phyloP scores from a whole-genome alignment of 768 basidiomycete species.

The Suillus spraguei region DNA sequence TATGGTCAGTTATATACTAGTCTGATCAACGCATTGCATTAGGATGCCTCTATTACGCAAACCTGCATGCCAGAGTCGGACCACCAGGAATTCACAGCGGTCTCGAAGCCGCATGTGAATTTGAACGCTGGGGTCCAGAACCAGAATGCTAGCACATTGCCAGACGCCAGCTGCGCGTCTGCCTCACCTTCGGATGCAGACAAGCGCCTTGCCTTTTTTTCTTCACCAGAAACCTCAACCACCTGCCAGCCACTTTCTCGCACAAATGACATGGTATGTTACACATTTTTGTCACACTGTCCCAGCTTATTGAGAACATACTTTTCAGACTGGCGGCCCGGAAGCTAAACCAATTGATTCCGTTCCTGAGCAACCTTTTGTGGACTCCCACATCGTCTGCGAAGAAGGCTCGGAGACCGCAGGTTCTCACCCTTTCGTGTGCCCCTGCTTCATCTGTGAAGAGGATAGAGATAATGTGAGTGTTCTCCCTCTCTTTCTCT shows the following conservation, averaged over 20 bases:
- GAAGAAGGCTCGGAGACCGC: slow-evolving; percentile 11
- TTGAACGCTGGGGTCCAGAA: background rate
- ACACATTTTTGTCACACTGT: background rate
- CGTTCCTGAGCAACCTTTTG: background rate
- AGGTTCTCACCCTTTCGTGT: background rate
- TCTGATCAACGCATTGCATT: background rate
- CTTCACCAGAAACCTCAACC: slow-evolving; percentile 7
- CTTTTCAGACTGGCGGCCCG: background rate
- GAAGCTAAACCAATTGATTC: background rate
- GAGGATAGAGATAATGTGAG: slow-evolving; percentile 13
- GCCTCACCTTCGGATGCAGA: slow-evolving; percentile 7
- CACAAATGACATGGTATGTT: slow-evolving; percentile 15
- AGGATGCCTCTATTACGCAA: background rate
- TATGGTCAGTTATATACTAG: background rate
- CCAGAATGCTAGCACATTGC: background rate
- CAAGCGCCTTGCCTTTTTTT: slow-evolving; percentile 1
- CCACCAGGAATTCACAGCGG: background rate
- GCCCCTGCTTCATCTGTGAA: slow-evolving; percentile 7
- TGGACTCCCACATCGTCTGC: background rate
- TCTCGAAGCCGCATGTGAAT: background rate
- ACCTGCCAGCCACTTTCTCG: background rate
- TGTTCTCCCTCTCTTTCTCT: background rate
- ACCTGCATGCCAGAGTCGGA: too few relatives aligned
- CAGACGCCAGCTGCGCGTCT: slow-evolving; percentile 7
- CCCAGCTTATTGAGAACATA: background rate